These are phyloP conservation scores for Globisporangium recalcitrans DNA, from an alignment of 352 stramenopile genomes.

Conservation along the genomic window DNA sequence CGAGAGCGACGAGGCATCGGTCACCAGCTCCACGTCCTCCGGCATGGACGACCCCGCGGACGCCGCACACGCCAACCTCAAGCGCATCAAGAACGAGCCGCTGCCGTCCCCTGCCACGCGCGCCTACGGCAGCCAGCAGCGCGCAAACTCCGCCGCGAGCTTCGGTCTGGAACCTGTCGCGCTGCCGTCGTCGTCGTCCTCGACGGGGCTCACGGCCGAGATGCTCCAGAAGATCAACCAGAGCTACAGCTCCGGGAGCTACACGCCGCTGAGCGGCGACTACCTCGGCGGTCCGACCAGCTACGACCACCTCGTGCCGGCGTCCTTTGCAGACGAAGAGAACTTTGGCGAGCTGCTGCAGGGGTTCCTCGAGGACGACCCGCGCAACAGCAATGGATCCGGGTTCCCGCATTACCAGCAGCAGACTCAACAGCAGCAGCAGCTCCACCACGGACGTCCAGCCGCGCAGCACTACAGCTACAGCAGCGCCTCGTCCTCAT, in stretches of 20 bases:
- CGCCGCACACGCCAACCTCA: neutral
- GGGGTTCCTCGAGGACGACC: slow-evolving; percentile 67
- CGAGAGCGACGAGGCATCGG: slow-evolving; percentile 27
- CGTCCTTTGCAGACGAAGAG: slow-evolving; percentile 58
- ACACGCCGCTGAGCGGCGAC: slow-evolving; percentile 25
- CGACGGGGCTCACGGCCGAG: slow-evolving; percentile 12
- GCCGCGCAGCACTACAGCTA: slow-evolving; percentile 3
- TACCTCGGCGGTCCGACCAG: slow-evolving; percentile 16
- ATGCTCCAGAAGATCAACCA: slow-evolving; percentile 21
- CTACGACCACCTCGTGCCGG: slow-evolving; percentile 58
- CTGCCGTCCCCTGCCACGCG: slow-evolving; percentile 22
- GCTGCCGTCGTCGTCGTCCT: neutral
- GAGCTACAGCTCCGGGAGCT: slow-evolving; percentile 22
- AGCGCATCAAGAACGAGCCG: slow-evolving; percentile 21
- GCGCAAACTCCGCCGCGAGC: slow-evolving; percentile 1
- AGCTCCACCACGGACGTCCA: slow-evolving; percentile 5
- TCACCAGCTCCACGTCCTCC: slow-evolving; percentile 21
- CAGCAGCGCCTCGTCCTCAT: slow-evolving; percentile 3
- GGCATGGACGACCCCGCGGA: slow-evolving; percentile 11
- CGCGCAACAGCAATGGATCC: slow-evolving; percentile 13
- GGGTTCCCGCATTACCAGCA: slow-evolving; percentile 24
- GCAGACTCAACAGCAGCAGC: slow-evolving; percentile 14
- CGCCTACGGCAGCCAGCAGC: slow-evolving; percentile 20
- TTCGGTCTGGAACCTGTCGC: slow-evolving; percentile 16
- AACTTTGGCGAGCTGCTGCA: slow-evolving; percentile 64